These are phyloP conservation scores for Spirogloea muscicola DNA, from an alignment of 139 green algal species.

Conservation along the genomic window DNA sequence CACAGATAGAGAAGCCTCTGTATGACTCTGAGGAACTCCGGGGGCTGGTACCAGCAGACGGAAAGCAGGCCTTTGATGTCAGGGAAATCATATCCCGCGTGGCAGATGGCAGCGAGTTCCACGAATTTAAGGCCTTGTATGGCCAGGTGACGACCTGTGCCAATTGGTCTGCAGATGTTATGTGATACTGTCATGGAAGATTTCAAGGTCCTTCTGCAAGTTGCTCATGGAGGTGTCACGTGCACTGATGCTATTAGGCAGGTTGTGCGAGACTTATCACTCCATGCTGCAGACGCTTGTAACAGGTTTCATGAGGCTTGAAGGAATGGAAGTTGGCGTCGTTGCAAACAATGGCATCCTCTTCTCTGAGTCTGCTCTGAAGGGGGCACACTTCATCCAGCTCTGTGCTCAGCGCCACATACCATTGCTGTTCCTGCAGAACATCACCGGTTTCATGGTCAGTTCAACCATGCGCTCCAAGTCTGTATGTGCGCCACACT, in stretches of 20 bases:
- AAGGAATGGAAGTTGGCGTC: conserved; percentile 63
- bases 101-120: conserved; percentile 77
- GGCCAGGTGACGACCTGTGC: conserved; percentile 59
- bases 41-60: conserved; percentile 53
- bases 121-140: conserved; percentile 90
- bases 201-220: too few species aligned
- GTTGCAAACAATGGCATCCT: conserved; percentile 92
- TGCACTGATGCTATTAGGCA: too few species aligned
- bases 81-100: conserved; percentile 68
- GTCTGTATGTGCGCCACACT: too few species aligned
- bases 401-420: conserved; percentile 76
- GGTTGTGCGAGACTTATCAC: too few species aligned
- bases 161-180: too few species aligned
- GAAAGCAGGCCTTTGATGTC: conserved; percentile 66
- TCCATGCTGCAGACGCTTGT: conserved; percentile 71
- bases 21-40: conserved; percentile 62
- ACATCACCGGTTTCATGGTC: conserved; percentile 81
- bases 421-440: conserved; percentile 88
- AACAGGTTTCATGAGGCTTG: conserved; percentile 58
- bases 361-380: conserved; percentile 81
- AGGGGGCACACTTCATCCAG: conserved; percentile 77
- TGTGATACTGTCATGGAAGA: too few species aligned
- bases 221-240: too few species aligned
- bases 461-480: too few species aligned
- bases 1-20: conserved; percentile 65